phyloP scores from a whole-genome alignment of 139 green algal species.

The Medakamo hakoo region DNA sequence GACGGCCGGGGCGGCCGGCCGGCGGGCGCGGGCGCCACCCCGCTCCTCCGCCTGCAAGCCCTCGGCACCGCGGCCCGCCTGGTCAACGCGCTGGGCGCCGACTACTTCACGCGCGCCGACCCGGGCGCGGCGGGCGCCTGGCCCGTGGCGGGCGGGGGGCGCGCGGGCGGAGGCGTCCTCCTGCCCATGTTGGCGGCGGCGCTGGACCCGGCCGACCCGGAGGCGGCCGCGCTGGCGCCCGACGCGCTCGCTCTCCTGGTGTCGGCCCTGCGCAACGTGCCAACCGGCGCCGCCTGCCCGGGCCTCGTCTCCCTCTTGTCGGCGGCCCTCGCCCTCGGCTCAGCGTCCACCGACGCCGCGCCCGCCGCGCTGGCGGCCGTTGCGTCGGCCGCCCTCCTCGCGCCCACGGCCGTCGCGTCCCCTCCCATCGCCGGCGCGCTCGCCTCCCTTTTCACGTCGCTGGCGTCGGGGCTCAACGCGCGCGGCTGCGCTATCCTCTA shows the following conservation, averaged over 20 bases:
- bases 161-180: not conserved
- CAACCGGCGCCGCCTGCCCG: too few relatives aligned
- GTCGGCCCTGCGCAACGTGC: not conserved
- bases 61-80: not conserved
- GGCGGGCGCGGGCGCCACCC: too few relatives aligned
- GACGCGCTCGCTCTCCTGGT: not conserved
- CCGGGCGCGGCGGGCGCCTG: too few relatives aligned
- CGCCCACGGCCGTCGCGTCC: too few relatives aligned
- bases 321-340: not conserved
- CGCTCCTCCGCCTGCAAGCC: too few relatives aligned
- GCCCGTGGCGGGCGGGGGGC: too few relatives aligned
- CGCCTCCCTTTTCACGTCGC: too few relatives aligned
- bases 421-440: not conserved
- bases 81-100: not conserved
- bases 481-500: not conserved
- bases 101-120: too few relatives aligned
- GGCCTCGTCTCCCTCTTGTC: not conserved
- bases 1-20: too few relatives aligned
- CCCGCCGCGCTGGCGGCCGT: not conserved
- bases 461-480: not conserved
- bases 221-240: not conserved
- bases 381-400: not conserved
- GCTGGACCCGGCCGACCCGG: not conserved
- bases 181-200: not conserved
- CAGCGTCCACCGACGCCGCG: too few relatives aligned